Evolutionary conservation across 1,284 basidiomycete species (phyloP).

Genomic region (Ganoderma lingzhi): DNA sequence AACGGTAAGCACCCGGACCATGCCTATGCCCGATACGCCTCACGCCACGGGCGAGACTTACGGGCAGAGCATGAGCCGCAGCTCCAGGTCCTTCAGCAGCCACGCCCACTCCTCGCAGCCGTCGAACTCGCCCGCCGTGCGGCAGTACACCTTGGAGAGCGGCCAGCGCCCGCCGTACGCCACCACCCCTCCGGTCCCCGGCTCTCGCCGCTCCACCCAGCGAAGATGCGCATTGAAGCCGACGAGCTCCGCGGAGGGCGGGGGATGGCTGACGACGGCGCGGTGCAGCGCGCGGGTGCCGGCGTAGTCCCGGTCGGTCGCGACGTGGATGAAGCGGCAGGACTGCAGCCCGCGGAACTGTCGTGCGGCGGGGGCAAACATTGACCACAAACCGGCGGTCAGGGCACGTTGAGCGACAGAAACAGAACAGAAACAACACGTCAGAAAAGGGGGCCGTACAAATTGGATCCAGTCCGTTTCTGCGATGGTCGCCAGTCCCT

Average conservation of each 20-base stretch:
- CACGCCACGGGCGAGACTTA: too few species aligned
- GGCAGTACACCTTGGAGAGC: background rate
- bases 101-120: too few species aligned
- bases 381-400: background rate
- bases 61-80: too few species aligned
- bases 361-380: too few species aligned
- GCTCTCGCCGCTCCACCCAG: background rate
- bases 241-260: slow-evolving; percentile 8
- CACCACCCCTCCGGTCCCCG: background rate
- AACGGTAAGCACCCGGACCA: too few species aligned
- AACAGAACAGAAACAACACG: background rate
- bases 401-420: background rate
- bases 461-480: background rate
- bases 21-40: too few species aligned
- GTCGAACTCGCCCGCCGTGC: background rate
- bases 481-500: background rate
- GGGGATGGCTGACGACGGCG: background rate
- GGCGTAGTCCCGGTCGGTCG: background rate
- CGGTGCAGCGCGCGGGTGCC: background rate
- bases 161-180: background rate
- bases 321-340: background rate
- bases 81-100: too few species aligned
- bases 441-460: background rate
- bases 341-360: background rate
- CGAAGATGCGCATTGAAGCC: slow-evolving; percentile 15